These are phyloP conservation scores for Entomortierella beljakovae DNA, from an alignment of 192 early-diverging fungal genomes.

Conservation along the genomic window DNA sequence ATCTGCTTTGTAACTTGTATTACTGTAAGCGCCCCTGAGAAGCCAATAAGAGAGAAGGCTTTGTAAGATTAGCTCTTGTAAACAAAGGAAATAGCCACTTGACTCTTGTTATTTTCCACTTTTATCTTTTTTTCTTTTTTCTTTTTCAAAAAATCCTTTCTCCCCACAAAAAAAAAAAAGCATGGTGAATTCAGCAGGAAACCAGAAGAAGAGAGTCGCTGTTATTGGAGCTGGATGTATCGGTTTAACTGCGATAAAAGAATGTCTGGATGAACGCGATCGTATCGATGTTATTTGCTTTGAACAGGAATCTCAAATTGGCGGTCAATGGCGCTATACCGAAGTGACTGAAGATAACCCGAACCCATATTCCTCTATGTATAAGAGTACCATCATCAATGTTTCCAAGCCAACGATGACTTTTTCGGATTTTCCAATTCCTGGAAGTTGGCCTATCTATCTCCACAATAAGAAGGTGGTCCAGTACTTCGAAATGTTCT, in stretches of 20 bases:
- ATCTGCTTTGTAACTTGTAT: too few species aligned
- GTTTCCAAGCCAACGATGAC: conserved; percentile 65
- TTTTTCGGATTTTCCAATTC: conserved; percentile 71
- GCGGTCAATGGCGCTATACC: conserved; percentile 71
- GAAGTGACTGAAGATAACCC: conserved; percentile 56
- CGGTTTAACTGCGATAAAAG: conserved; percentile 65
- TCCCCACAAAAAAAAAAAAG: too few species aligned
- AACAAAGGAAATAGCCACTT: too few species aligned
- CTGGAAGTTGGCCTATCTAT: conserved; percentile 68
- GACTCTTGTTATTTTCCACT: too few species aligned
- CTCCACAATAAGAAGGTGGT: conserved; percentile 61
- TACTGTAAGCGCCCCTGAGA: too few species aligned
- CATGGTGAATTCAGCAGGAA: too few species aligned
- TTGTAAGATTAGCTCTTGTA: too few species aligned
- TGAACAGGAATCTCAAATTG: conserved; percentile 61
- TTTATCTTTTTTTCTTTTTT: too few species aligned
- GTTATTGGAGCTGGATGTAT: conserved; percentile 7
- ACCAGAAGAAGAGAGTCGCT: conserved; percentile 7
- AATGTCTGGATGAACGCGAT: conserved; percentile 65
- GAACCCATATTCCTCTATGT: conserved; percentile 65
- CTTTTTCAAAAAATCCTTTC: too few species aligned
- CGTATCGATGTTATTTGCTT: conserved; percentile 65
- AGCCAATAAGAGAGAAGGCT: too few species aligned
- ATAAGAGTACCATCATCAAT: conserved; percentile 67
- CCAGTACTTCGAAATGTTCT: conserved; percentile 66